These are phyloP conservation scores for Fusarium continuum DNA, from an alignment of 2,329 filamentous ascomycete species.

Conservation along the genomic window DNA sequence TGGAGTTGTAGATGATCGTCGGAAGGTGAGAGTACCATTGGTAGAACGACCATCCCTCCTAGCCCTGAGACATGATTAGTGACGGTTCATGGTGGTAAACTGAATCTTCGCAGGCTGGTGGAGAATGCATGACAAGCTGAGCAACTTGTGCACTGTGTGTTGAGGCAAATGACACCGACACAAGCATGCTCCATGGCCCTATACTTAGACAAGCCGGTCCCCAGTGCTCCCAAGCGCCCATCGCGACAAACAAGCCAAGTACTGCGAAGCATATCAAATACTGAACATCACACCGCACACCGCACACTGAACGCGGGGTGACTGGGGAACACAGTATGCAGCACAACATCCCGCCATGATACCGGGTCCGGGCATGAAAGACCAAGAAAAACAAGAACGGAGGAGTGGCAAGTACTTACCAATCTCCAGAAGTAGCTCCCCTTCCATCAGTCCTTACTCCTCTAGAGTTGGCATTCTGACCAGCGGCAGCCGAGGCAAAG, in stretches of 20 bases:
- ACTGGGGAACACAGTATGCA: slow-evolving; percentile 30
- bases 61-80: slow-evolving; percentile 56
- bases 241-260: slow-evolving; percentile 21
- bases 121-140: slow-evolving; percentile 16
- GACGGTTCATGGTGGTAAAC: neutral
- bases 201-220: neutral
- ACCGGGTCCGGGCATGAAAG: slow-evolving; percentile 8
- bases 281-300: slow-evolving; percentile 17
- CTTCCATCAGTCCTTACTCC: slow-evolving; percentile 67
- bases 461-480: slow-evolving; percentile 71
- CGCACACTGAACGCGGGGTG: slow-evolving; percentile 18
- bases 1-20: slow-evolving; percentile 69
- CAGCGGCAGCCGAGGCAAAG: slow-evolving; percentile 84
- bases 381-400: slow-evolving; percentile 6
- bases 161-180: neutral
- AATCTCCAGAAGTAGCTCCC: slow-evolving; percentile 71
- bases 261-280: slow-evolving; percentile 10
- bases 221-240: neutral
- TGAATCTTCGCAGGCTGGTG: neutral
- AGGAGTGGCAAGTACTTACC: slow-evolving; percentile 62
- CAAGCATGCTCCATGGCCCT: neutral
- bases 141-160: neutral
- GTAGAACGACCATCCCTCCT: slow-evolving; percentile 65
- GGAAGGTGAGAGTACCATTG: slow-evolving; percentile 72
- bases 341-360: slow-evolving; percentile 30